Base-by-base conservation (phyloP, 352 stramenopile species). In the Aphanomyces cochlioides region DNA sequence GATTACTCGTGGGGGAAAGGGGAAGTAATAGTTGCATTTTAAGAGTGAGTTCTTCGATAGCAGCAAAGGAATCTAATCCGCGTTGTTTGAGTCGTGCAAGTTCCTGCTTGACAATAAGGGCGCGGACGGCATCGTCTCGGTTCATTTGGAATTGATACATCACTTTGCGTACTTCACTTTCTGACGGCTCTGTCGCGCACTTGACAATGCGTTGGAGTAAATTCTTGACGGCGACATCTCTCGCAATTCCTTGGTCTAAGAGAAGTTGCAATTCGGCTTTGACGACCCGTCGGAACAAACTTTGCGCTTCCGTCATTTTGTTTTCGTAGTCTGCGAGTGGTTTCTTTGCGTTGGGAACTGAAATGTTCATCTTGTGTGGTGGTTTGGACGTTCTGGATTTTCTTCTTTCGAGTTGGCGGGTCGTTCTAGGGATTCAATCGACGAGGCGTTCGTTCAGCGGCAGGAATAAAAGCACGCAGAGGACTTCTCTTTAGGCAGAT, bases 111-210 rank as follows among this genome's bases (percentile, higher is more conserved):
- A 94, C 87, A 64, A 94, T 94, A 15, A 94, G 71, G 19, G 87
- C 87, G 36, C 87, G 87, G 59, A 92, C 82, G 1, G 87, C 87
- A 69, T 94, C 87, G 74, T 94, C 87, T 69, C 90, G 78, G 57
- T 90, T 90, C 83, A 94, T 92, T 71, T 92, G 81, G 74, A 94
- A 94, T 75, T 92, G 82, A 28, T 78, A 78, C 87, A 94, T 93
- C 8, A 94, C 87, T 57, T 77, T 78, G 21, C 82, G 81, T 41
- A 94, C 87, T 40, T 90, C 85, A 48, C 65, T 73, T 5, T 83
- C 73, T 28, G 87, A 77, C 6, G 87, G 87, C 50, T 85, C 75
- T 19, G 87, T 74, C 1, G 81, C 90, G 34, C 77, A 83, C 61
- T 83, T 75, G 12, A 94, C 87, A 66, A 94, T 94, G 40, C 87